A percentile compares a stretch with the other conserved stretches of the same genome.
Conservation (phyloP, 495 filamentous ascomycete species). For the Tuber calosporum region DNA sequence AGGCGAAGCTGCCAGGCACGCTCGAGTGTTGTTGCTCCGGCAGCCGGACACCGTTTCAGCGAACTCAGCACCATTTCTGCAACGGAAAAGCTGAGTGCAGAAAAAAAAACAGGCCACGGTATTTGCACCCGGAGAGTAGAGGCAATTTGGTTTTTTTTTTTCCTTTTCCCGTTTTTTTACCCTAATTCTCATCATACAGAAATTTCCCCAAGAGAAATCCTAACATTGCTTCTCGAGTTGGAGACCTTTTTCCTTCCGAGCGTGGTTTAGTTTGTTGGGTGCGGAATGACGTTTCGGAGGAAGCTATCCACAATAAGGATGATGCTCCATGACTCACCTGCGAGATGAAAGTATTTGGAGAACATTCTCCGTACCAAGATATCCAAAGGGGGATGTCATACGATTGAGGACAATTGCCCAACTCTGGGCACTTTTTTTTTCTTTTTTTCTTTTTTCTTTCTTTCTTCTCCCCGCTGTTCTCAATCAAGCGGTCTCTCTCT, state of each 20-base stretch:
- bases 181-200: background rate
- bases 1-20: background rate
- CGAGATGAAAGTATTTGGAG: conserved; percentile 29
- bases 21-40: background rate
- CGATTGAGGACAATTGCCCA: conserved; percentile 12
- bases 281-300: conserved; percentile 34
- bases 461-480: background rate
- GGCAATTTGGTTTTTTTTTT: background rate
- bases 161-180: background rate
- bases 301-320: conserved; percentile 36
- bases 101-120: background rate
- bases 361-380: conserved; percentile 18
- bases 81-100: background rate
- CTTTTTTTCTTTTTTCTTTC: background rate
- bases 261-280: background rate
- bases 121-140: background rate
- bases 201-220: background rate
- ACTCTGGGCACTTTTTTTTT: background rate
- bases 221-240: background rate
- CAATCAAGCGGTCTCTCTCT: background rate
- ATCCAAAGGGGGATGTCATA: conserved; percentile 18
- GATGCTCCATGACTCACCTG: conserved; percentile 34
- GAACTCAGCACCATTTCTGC: conserved; percentile 2
- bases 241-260: background rate
- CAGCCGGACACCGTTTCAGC: background rate